phyloP scores from a whole-genome alignment of 129 eudicot genomes.

The carrot (Daucus carota) region DH1_v3.0 NC_030382.2:42507501-42508000 shows the following conservation, averaged over 20 bases:
- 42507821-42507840: slow-evolving; percentile 2
- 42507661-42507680: slow-evolving; percentile 43
- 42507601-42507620: slow-evolving; percentile 90
- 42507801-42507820: background rate
- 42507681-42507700: slow-evolving; percentile 32
- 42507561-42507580: slow-evolving; percentile 23
- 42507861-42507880: slow-evolving; percentile 23
- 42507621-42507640: slow-evolving; percentile 70
- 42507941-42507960: slow-evolving; percentile 33
- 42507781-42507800: slow-evolving; percentile 5
- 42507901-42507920: slow-evolving; percentile 33
- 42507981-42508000: slow-evolving; percentile 28
- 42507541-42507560: slow-evolving; percentile 30
- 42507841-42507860: background rate
- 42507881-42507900: slow-evolving; percentile 44
- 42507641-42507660: slow-evolving; percentile 97
- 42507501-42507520: slow-evolving; percentile 21
- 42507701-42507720: slow-evolving; percentile 26
- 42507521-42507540: slow-evolving; percentile 20
- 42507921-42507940: slow-evolving; percentile 20
- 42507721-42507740: slow-evolving; percentile 20
- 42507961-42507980: slow-evolving; percentile 67
- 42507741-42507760: slow-evolving; percentile 27
- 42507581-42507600: slow-evolving; percentile 70
- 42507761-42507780: background rate